Evolutionary conservation across 2,329 filamentous ascomycete genomes (phyloP).

Genomic region (Microascus cirrosus): DNA sequence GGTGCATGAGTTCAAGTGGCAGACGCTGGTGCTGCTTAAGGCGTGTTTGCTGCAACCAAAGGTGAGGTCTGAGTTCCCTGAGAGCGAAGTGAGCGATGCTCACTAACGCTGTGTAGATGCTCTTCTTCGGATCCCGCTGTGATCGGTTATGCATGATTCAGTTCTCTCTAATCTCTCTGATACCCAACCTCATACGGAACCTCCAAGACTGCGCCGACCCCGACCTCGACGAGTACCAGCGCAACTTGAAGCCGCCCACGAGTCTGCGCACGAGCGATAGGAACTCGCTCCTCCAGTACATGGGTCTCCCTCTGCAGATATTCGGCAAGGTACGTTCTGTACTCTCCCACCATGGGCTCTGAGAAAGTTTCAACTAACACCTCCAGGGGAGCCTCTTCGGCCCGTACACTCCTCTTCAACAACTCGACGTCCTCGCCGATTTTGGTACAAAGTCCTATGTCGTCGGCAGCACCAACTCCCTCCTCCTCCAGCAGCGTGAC

Average conservation of each 20-base stretch:
- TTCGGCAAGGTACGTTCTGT: conserved; percentile 65
- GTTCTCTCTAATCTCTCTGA: conserved; percentile 89
- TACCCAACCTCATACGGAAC: conserved; percentile 81
- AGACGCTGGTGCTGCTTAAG: conserved; percentile 89
- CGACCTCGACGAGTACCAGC: conserved; percentile 75
- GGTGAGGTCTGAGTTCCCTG: conserved; percentile 33
- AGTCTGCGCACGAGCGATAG: conserved; percentile 87
- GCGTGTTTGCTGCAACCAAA: conserved; percentile 90
- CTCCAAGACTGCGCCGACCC: conserved; percentile 94
- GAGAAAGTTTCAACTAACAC: not conserved
- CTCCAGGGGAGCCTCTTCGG: conserved; percentile 79
- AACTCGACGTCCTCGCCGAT: conserved; percentile 87
- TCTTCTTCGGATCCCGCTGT: conserved; percentile 96
- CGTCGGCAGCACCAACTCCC: conserved; percentile 90
- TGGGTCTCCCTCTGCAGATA: conserved; percentile 88
- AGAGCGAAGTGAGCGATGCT: not conserved
- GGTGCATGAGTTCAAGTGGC: conserved; percentile 87
- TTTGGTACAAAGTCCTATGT: conserved; percentile 94
- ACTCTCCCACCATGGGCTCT: conserved; percentile 1
- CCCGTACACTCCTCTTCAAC: conserved; percentile 91
- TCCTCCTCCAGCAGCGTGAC: conserved; percentile 87
- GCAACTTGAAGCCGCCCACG: conserved; percentile 63
- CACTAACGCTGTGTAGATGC: conserved; percentile 51
- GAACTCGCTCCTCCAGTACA: conserved; percentile 79
- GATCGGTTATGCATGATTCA: conserved; percentile 97